Evolutionary conservation across 2,329 filamentous ascomycete species (phyloP).

Genomic region (Aspergillus chevalieri): DNA sequence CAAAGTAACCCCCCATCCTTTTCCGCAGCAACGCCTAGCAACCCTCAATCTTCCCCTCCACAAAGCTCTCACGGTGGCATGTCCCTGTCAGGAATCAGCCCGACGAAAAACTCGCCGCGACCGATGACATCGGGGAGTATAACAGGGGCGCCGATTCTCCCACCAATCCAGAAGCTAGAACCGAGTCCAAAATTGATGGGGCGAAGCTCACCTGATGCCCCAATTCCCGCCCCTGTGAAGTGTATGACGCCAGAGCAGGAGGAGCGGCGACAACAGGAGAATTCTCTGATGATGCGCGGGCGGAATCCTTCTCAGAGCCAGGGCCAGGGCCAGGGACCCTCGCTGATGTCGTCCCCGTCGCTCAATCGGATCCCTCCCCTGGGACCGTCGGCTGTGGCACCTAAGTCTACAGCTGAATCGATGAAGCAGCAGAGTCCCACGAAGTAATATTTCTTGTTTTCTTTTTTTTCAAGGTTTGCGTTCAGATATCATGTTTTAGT

Average conservation of each 20-base stretch:
- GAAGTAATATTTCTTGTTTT: background rate
- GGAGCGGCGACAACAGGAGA: constrained; percentile 34
- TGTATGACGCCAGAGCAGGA: constrained; percentile 40
- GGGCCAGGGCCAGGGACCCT: background rate
- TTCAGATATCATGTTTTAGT: too few relatives aligned
- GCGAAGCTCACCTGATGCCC: constrained; percentile 36
- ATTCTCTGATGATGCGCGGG: constrained; percentile 21
- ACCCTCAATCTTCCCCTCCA: constrained; percentile 29
- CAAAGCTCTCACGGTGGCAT: constrained; percentile 30
- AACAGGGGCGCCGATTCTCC: constrained; percentile 31
- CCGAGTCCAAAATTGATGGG: constrained; percentile 42
- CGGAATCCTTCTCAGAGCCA: background rate
- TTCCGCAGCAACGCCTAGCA: constrained; percentile 26
- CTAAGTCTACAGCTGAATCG: background rate
- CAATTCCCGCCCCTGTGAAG: constrained; percentile 37
- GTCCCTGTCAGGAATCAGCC: constrained; percentile 40
- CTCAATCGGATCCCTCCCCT: constrained; percentile 28
- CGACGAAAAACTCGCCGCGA: constrained; percentile 41
- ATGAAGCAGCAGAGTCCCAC: background rate
- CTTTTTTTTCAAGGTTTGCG: too few relatives aligned
- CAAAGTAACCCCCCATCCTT: constrained; percentile 28
- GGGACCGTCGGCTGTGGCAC: constrained; percentile 18
- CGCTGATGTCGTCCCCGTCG: constrained; percentile 27
- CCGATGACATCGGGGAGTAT: constrained; percentile 30
- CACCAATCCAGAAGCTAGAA: constrained; percentile 36